phyloP scores from a whole-genome alignment of 345 rosid genomes.

The Corchorus olitorius region DNA sequence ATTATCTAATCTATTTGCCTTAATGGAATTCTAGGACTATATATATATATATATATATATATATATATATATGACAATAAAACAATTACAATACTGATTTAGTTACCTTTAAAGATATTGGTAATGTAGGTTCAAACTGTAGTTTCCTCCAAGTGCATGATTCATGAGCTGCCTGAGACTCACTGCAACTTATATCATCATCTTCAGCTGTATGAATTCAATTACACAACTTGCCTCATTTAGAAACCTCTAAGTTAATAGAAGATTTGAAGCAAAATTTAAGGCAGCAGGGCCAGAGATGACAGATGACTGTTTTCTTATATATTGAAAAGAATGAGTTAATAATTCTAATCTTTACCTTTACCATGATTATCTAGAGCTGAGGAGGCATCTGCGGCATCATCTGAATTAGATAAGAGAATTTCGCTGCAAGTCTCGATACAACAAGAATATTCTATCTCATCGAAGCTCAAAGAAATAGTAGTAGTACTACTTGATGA shows the following conservation, averaged over 20 bases:
- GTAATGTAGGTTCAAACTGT: slow-evolving; percentile 25
- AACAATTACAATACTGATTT: neutral
- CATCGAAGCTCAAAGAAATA: slow-evolving; percentile 7
- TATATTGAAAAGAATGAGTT: neutral
- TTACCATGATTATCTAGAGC: neutral
- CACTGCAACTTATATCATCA: neutral
- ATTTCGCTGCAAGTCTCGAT: neutral
- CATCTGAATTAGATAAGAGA: neutral
- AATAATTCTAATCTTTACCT: neutral
- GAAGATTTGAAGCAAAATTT: neutral
- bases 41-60: too few relatives aligned
- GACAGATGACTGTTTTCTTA: neutral
- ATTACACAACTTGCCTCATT: neutral
- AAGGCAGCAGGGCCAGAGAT: neutral
- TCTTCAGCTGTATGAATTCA: neutral
- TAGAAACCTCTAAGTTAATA: neutral
- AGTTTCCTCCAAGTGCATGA: slow-evolving; percentile 13
- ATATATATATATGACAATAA: neutral
- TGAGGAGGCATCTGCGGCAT: neutral
- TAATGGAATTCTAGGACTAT: too few relatives aligned
- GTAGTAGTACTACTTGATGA: too few relatives aligned
- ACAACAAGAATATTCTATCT: slow-evolving; percentile 9
- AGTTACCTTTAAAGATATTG: slow-evolving; percentile 36
- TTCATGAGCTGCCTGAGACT: neutral
- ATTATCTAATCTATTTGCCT: too few relatives aligned